Percentiles rank a stretch among this genome's conserved stretches.
Conservation (phyloP, 2,329 filamentous ascomycete species). For the Emericellopsis atlantica region DNA sequence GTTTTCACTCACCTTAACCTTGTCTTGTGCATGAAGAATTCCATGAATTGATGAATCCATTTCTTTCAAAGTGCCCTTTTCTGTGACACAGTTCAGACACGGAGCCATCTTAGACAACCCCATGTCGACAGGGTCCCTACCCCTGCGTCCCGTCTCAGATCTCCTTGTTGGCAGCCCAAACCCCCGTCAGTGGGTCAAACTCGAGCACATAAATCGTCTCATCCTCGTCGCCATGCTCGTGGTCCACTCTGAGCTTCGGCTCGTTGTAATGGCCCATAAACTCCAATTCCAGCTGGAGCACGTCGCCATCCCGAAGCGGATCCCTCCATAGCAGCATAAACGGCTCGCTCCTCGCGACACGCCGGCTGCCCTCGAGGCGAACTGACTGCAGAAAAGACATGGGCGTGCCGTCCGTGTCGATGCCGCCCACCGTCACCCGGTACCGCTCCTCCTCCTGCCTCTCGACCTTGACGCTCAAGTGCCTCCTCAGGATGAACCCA, state of each 20-base stretch:
- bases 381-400: slow-evolving; percentile 25
- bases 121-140: too few species aligned
- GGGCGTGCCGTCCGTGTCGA: slow-evolving; percentile 27
- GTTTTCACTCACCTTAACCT: too few species aligned
- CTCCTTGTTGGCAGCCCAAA: background rate
- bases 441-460: slow-evolving; percentile 7
- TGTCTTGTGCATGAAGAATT: too few species aligned
- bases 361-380: slow-evolving; percentile 22
- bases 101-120: too few species aligned
- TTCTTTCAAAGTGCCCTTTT: too few species aligned
- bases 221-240: background rate
- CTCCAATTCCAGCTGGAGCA: slow-evolving; percentile 25
- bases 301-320: slow-evolving; percentile 7
- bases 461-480: slow-evolving; percentile 15
- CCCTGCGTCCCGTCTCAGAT: too few species aligned
- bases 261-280: slow-evolving; percentile 35
- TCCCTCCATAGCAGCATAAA: slow-evolving; percentile 22
- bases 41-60: too few species aligned
- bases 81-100: too few species aligned
- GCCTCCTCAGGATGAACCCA: slow-evolving; percentile 20
- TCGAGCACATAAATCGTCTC: background rate
- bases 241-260: slow-evolving; percentile 16
- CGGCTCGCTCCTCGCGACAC: slow-evolving; percentile 20
- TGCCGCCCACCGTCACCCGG: slow-evolving; percentile 16
- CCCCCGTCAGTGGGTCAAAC: background rate